phyloP scores from a whole-genome alignment of 805 yeast genomes.

The Hanseniaspora pseudoguilliermondii region DNA sequence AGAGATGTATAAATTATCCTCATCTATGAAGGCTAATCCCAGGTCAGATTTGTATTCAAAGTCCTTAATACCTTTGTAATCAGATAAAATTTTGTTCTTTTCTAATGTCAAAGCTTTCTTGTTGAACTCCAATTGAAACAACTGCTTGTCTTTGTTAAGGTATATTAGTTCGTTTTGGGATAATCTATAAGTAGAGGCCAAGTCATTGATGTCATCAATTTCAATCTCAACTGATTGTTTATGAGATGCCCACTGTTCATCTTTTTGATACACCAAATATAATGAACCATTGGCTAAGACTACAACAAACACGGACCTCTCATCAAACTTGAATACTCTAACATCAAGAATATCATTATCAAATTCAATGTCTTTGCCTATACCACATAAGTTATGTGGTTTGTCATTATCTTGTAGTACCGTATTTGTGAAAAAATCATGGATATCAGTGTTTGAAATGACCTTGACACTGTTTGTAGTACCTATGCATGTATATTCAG shows the following conservation, averaged over 20 bases:
- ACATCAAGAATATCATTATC: not conserved
- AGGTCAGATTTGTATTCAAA: slow-evolving; percentile 2
- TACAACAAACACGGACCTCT: not conserved
- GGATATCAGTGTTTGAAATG: not conserved
- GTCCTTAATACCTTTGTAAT: not conserved
- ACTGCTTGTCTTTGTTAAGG: not conserved
- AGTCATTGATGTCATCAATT: not conserved
- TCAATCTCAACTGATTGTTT: not conserved
- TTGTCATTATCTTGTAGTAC: not conserved
- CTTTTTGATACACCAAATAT: not conserved
- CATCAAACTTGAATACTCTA: not conserved
- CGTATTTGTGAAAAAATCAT: not conserved
- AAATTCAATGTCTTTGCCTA: not conserved
- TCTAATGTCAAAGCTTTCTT: not conserved
- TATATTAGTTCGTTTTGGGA: not conserved
- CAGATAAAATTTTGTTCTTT: not conserved
- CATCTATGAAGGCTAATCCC: not conserved
- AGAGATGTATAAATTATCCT: not conserved
- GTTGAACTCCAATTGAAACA: not conserved
- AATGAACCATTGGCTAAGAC: not conserved
- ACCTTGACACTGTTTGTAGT: not conserved
- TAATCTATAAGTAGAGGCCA: not conserved
- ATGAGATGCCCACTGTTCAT: not conserved
- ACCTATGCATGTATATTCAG: not conserved
- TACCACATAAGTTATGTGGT: not conserved